Evolutionary conservation across 2,329 filamentous ascomycete species (phyloP).

Genomic region (Cladophialophora carrionii): DNA sequence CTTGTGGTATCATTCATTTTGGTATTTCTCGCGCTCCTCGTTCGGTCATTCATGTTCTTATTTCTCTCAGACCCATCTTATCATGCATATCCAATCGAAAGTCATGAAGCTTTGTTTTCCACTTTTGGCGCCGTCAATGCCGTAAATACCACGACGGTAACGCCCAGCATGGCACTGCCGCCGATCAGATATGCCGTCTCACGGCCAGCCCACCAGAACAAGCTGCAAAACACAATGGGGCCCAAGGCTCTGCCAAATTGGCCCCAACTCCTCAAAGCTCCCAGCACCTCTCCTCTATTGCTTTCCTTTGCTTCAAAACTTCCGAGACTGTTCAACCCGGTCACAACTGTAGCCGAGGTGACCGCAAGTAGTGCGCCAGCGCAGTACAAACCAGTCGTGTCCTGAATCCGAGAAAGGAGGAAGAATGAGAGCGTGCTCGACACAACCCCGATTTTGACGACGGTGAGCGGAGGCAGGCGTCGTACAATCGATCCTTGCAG

Average conservation of each 20-base stretch:
- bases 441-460: conserved; percentile 76
- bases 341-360: conserved; percentile 93
- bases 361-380: conserved; percentile 84
- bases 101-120: conserved; percentile 14
- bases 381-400: conserved; percentile 71
- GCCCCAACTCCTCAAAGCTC: conserved; percentile 76
- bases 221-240: conserved; percentile 84
- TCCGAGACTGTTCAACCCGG: conserved; percentile 85
- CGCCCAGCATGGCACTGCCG: conserved; percentile 75
- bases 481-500: conserved; percentile 91
- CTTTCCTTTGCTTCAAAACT: conserved; percentile 82
- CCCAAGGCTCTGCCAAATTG: conserved; percentile 87
- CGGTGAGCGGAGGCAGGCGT: conserved; percentile 76
- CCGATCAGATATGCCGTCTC: conserved; percentile 83
- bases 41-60: background rate
- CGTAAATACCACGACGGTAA: conserved; percentile 46
- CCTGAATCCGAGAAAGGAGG: conserved; percentile 71
- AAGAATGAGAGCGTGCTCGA: conserved; percentile 79
- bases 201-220: conserved; percentile 98
- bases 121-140: conserved; percentile 29
- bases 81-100: background rate
- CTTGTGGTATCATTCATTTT: background rate
- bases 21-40: background rate
- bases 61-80: background rate
- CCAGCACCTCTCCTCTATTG: conserved; percentile 84